Conservation (phyloP, 805 yeast species). For the Monosporozyma solicola region DNA sequence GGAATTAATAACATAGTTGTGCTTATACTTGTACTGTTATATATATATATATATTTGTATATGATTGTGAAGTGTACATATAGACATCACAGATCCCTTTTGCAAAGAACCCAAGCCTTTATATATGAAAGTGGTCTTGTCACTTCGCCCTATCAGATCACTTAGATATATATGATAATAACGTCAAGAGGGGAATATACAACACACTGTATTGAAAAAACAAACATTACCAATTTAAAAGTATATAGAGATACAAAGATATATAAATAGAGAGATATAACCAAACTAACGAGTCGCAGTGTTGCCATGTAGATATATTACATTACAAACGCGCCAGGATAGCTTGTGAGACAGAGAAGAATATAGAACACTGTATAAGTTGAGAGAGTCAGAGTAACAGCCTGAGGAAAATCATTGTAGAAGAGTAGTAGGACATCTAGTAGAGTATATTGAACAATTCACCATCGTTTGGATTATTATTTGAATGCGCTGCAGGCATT, state of each 20-base stretch:
- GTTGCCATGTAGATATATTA: too few relatives aligned
- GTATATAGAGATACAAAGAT: background rate
- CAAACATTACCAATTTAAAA: background rate
- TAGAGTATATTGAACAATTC: background rate
- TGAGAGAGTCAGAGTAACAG: background rate
- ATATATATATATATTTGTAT: background rate
- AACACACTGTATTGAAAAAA: too few relatives aligned
- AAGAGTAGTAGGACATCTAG: background rate
- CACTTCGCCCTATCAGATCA: too few relatives aligned
- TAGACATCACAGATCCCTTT: too few relatives aligned
- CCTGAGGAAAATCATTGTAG: background rate
- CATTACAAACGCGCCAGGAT: background rate
- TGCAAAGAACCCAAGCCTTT: too few relatives aligned
- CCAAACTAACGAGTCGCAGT: background rate
- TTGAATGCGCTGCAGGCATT: slow-evolving; percentile 30
- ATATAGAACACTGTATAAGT: background rate
- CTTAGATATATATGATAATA: too few relatives aligned
- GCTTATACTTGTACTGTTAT: background rate
- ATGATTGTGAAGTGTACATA: too few relatives aligned
- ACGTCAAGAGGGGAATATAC: too few relatives aligned
- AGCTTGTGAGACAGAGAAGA: background rate
- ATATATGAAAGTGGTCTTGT: too few relatives aligned
- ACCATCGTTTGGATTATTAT: slow-evolving; percentile 21
- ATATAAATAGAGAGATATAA: background rate
- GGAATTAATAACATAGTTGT: slow-evolving; percentile 48